Evolutionary conservation across 495 filamentous ascomycete species (phyloP), one percentile per base, ranked within the genome.

Genomic region (Penicillium cataractarum): DNA sequence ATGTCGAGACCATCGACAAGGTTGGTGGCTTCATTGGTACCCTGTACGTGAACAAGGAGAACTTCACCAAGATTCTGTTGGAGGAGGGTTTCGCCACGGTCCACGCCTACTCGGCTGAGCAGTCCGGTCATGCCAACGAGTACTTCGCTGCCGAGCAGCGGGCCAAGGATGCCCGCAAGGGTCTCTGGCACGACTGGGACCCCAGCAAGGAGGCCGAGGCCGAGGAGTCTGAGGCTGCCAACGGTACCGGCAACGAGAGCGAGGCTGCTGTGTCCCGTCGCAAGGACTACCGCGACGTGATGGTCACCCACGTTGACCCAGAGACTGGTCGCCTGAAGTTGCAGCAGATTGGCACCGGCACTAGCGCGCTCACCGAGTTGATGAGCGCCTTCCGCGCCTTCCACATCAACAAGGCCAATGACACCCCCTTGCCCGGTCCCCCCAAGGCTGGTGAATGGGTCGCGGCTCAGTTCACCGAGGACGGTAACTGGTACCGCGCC

Each of bases 1-100:
- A 98, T 62, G 88, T 99, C 10, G 90, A 96, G 76, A 93, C 92
- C 70, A 90, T 91, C 56, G 96, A 99, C 79, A 97, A 97, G 80
- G 88, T 92, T 33, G 96, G 96, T 66, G 96, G 94, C 57, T 99
- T 99, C 81, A 97, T 99, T 65, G 96, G 96, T 51, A 90, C 90
- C 17, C 84, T 99, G 2, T 97, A 93, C 67, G 83, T 98, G 70
- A 95, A 93, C 82, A 92, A 93, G 42, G 93, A 97, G 77, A 97
- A 92, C 80, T 94, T 99, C 76, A 92, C 95, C 66, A 97, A 96
- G 79, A 72, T 92, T 12, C 87, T 99, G 7, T 85, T 98, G 3
- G 95, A 98, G 75, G 96, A 98, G 76, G 96, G 96, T 51, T 77
- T 97, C 31, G 96, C 96, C 19, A 88, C 86, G 24, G 93, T 98